Conservation (phyloP, 1,139 yeast genomes). For the Sugiyamaella paludigena region DNA sequence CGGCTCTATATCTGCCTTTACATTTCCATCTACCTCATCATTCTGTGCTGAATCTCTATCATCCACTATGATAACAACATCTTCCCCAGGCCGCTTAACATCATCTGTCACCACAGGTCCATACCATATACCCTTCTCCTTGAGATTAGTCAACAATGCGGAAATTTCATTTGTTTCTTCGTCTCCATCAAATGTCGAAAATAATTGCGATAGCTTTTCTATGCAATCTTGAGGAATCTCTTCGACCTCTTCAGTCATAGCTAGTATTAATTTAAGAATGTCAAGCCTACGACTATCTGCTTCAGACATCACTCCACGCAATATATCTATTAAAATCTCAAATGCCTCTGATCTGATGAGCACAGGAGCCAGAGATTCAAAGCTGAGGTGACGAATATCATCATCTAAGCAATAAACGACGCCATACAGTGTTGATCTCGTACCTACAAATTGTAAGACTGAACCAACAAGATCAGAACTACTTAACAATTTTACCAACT, state of each 20-base stretch:
- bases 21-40: no score
- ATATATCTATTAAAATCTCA: conserved; percentile 2
- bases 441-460: conserved; percentile 26
- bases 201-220: no score
- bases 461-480: conserved; percentile 21
- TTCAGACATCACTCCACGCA: not conserved
- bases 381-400: conserved; percentile 10
- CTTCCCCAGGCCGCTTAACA: no score
- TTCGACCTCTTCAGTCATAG: conserved; percentile 1
- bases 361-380: conserved; percentile 5
- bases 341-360: conserved; percentile 17
- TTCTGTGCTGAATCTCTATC: no score
- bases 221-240: no score
- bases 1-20: no score
- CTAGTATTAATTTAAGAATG: not conserved
- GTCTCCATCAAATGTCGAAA: no score
- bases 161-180: no score
- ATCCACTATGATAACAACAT: no score
- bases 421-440: conserved; percentile 19
- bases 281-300: not conserved
- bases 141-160: no score
- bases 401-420: conserved; percentile 18
- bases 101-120: no score
- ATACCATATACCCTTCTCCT: no score
- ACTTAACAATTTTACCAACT: conserved; percentile 18